Base-by-base conservation (phyloP, 371 early-diverging fungal species). In the Racocetra persica region DNA sequence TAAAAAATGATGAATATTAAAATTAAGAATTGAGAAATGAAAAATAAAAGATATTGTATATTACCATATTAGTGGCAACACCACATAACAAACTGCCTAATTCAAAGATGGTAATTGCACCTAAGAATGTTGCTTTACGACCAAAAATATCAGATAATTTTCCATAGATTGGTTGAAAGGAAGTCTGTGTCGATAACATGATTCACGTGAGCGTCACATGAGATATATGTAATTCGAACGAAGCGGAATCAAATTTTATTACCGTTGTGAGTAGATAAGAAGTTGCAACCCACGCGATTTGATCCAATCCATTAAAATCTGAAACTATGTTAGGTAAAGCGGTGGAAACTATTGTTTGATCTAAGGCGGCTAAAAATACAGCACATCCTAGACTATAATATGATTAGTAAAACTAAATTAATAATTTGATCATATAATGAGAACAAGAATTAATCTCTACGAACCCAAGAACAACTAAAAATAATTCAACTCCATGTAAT, bases 321-420 rank as follows among this genome's bases (percentile, higher is more conserved):
- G 87, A 88, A 49, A 93, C 92, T 77, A 97, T 95, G 24, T 88
- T 89, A 59, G 94, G 91, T 41, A 55, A 55, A 38, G 94, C 91
- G 16, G 93, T 94, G 14, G 95, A 90, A 16, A 97, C 92, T 82
- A 95, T 94, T 22, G 94, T 94, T 72, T 88, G 87, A 81, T 94
- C 94, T 54, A 94, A 84, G 57, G 89, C 89, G 1, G 91, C 90
- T 38, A 94, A 86, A 83, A 94, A 92, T 18, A 91, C 83, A 18
- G 87, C 86, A 20, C 89, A 75, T 0, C 79, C 77, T 3, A 89
- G 77, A 0, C 89, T 85, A 76, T 24, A 32, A 32, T 32, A 32
- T 32, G 32, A n/a, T n/a, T 32, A 32, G 32, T 32, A 32, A 32
- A 32, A 4, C 32, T 32, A 32, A 2, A 32, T 32, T 32, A 32